Conservation (phyloP, 2,329 filamentous ascomycete genomes). For the Lachnellula suecica region DNA sequence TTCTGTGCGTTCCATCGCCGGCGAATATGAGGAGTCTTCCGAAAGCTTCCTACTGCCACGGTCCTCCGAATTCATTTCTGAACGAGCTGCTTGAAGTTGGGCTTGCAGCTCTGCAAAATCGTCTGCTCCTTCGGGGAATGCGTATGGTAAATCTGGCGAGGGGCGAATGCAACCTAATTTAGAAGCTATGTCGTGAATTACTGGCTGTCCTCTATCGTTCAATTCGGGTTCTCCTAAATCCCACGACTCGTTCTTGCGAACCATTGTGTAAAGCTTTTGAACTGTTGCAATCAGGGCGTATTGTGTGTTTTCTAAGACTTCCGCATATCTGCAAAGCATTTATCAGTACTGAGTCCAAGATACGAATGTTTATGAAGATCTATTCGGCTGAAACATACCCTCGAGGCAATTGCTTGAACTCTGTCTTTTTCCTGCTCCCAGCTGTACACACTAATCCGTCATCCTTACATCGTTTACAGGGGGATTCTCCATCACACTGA, state of each 20-base stretch:
- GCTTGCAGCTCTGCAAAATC: constrained; percentile 56
- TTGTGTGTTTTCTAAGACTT: constrained; percentile 65
- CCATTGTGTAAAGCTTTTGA: constrained; percentile 65
- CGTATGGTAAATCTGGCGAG: constrained; percentile 56
- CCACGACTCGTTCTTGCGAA: constrained; percentile 57
- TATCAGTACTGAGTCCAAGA: neutral
- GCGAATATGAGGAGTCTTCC: constrained; percentile 21
- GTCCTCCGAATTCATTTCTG: constrained; percentile 22
- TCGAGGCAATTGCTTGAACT: constrained; percentile 64
- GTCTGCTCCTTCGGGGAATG: constrained; percentile 62
- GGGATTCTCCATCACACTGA: constrained; percentile 66
- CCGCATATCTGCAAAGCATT: constrained; percentile 50
- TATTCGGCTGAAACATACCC: constrained; percentile 43
- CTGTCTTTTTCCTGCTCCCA: constrained; percentile 64
- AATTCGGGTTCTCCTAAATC: constrained; percentile 62
- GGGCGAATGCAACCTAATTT: constrained; percentile 64
- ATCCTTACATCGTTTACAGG: constrained; percentile 66
- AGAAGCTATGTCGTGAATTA: constrained; percentile 65
- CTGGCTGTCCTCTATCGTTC: constrained; percentile 61
- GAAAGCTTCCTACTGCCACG: constrained; percentile 19
- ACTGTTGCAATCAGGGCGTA: constrained; percentile 64
- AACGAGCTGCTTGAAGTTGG: constrained; percentile 43
- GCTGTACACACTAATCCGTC: constrained; percentile 64
- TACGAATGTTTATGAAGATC: neutral
- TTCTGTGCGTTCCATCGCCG: constrained; percentile 21